phyloP scores from a whole-genome alignment of 2,329 filamentous ascomycete genomes.

The Botrytis squamosa region DNA sequence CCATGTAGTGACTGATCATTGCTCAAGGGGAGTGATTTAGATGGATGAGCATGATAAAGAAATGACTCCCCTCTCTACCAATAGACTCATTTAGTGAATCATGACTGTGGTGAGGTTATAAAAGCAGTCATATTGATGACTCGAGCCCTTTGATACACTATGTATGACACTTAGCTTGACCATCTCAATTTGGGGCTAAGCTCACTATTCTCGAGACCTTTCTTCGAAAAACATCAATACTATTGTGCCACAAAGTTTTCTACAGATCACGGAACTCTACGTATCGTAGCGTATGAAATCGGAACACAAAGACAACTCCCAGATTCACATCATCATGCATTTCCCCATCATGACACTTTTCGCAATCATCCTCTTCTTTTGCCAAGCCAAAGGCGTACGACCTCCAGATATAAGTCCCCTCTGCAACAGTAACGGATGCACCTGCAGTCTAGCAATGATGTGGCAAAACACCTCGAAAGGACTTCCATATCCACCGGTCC shows the following conservation, averaged over 20 bases:
- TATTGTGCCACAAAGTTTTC: not conserved
- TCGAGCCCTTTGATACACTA: not conserved
- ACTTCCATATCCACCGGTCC: not conserved
- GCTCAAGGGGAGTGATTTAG: fast-evolving
- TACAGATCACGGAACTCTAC: not conserved
- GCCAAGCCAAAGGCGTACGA: too few species aligned
- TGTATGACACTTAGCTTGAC: not conserved
- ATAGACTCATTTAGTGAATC: too few species aligned
- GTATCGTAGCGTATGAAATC: not conserved
- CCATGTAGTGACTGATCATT: not conserved
- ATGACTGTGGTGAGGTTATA: not conserved
- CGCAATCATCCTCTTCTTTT: not conserved
- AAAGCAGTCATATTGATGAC: not conserved
- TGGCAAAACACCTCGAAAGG: not conserved
- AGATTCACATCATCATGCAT: not conserved
- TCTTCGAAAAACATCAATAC: not conserved
- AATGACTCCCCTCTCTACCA: not conserved
- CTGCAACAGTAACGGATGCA: not conserved
- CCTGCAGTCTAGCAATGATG: not conserved
- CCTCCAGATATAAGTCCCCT: not conserved
- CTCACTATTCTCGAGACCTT: not conserved
- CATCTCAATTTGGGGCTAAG: too few species aligned
- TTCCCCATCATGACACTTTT: not conserved
- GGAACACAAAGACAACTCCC: not conserved
- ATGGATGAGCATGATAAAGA: fast-evolving